phyloP scores from a whole-genome alignment of 495 filamentous ascomycete species.

The Tuber microsphaerosporum region DNA sequence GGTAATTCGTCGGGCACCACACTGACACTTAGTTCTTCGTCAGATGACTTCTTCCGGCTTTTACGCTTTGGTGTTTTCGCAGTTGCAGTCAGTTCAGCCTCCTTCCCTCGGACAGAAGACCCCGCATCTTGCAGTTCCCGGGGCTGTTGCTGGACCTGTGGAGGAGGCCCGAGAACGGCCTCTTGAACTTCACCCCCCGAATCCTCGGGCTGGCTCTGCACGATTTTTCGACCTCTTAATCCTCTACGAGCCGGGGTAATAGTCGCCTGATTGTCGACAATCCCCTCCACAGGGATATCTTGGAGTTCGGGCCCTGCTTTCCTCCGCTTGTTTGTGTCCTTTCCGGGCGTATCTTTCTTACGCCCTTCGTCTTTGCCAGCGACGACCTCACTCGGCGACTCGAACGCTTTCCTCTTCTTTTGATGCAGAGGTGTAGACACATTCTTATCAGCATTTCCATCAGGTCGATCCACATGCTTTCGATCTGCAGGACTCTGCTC shows the following conservation, averaged over 20 bases:
- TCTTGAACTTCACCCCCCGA: background rate
- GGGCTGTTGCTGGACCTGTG: constrained; percentile 2
- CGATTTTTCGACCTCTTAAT: constrained; percentile 21
- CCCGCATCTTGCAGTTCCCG: background rate
- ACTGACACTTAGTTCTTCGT: background rate
- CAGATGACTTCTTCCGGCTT: background rate
- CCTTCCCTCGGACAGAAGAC: background rate
- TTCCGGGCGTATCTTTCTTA: background rate
- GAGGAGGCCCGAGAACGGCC: background rate
- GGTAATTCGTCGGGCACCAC: constrained; percentile 7
- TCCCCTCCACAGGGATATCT: background rate
- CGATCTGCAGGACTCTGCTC: background rate
- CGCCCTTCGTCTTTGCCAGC: background rate
- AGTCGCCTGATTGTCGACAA: background rate
- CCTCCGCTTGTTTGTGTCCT: background rate
- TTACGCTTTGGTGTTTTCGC: constrained; percentile 14
- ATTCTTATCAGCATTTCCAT: background rate
- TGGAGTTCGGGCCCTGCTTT: background rate
- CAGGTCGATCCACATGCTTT: background rate
- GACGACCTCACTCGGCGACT: background rate
- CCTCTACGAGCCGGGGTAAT: constrained; percentile 5
- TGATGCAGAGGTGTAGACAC: background rate
- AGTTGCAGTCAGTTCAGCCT: background rate
- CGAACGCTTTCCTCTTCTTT: background rate
- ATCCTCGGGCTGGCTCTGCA: constrained; percentile 11